phyloP scores from a whole-genome alignment of 495 filamentous ascomycete genomes.

The Schizothecium vesticola region DNA sequence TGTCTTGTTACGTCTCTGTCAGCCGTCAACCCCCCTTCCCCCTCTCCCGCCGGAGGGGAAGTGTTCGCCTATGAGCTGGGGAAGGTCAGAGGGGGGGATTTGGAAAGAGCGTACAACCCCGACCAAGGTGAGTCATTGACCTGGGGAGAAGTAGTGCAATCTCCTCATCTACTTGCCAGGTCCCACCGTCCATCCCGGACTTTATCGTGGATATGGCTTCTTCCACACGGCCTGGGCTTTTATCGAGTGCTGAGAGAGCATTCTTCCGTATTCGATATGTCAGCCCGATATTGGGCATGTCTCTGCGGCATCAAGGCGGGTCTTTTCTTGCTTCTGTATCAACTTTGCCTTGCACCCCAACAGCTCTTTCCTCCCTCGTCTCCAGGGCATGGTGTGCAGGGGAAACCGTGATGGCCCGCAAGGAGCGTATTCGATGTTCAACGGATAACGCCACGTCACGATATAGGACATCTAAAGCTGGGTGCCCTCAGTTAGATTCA shows the following conservation, averaged over 20 bases:
- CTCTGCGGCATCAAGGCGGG: neutral
- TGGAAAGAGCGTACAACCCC: neutral
- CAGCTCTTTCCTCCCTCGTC: no score
- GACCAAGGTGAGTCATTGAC: neutral
- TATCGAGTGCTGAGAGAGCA: neutral
- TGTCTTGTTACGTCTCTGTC: neutral
- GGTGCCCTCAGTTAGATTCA: no score
- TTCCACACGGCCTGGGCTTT: neutral
- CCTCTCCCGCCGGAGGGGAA: no score
- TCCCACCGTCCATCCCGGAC: neutral
- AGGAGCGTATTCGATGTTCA: no score
- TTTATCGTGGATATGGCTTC: neutral
- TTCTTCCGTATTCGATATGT: neutral
- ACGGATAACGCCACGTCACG: no score
- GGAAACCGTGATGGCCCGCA: no score
- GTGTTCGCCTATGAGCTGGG: neutral
- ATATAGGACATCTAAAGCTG: no score
- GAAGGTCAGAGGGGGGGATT: neutral
- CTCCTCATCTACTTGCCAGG: neutral
- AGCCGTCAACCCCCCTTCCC: neutral
- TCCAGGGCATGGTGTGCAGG: no score
- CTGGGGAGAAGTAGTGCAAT: neutral
- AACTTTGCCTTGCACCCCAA: no score
- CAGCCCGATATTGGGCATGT: neutral
- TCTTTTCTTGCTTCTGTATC: no score